phyloP scores from a whole-genome alignment of 2,329 filamentous ascomycete genomes.

The Tolypocladium cylindrosporum region DNA sequence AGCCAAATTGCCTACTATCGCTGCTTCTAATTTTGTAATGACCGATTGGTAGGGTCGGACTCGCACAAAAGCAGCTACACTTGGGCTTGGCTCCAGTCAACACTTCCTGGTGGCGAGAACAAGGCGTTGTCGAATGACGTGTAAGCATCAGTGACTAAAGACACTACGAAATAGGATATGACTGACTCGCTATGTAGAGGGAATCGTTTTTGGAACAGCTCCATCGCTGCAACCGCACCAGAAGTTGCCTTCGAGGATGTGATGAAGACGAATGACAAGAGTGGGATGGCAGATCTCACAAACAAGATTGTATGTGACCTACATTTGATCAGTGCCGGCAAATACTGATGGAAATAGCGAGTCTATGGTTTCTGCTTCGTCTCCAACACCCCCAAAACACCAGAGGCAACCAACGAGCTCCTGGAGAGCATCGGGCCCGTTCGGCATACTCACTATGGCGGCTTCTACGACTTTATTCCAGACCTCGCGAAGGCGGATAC shows the following conservation, averaged over 20 bases:
- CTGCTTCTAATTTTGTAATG: background rate
- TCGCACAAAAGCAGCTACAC: slow-evolving; percentile 59
- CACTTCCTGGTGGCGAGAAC: slow-evolving; percentile 21
- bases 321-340: background rate
- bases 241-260: slow-evolving; percentile 50
- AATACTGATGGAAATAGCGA: slow-evolving; percentile 34
- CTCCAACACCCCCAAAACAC: slow-evolving; percentile 52
- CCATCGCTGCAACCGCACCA: slow-evolving; percentile 38
- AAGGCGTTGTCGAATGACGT: slow-evolving; percentile 11
- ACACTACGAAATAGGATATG: background rate
- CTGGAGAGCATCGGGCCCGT: slow-evolving; percentile 79
- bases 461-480: slow-evolving; percentile 71
- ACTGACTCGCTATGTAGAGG: background rate
- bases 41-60: slow-evolving; percentile 50
- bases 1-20: background rate
- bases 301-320: slow-evolving; percentile 49
- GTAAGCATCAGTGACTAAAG: slow-evolving; percentile 1
- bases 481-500: slow-evolving; percentile 83
- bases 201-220: slow-evolving; percentile 13
- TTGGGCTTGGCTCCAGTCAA: slow-evolving; percentile 37
- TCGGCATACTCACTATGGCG: slow-evolving; percentile 83
- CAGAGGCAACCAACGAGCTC: slow-evolving; percentile 62
- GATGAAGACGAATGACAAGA: slow-evolving; percentile 36
- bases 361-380: slow-evolving; percentile 71
- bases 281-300: slow-evolving; percentile 52